Evolutionary conservation across 352 stramenopile genomes (phyloP), one percentile per base, ranked within the genome.

Genomic region (Globisporangium mamillatum): DNA sequence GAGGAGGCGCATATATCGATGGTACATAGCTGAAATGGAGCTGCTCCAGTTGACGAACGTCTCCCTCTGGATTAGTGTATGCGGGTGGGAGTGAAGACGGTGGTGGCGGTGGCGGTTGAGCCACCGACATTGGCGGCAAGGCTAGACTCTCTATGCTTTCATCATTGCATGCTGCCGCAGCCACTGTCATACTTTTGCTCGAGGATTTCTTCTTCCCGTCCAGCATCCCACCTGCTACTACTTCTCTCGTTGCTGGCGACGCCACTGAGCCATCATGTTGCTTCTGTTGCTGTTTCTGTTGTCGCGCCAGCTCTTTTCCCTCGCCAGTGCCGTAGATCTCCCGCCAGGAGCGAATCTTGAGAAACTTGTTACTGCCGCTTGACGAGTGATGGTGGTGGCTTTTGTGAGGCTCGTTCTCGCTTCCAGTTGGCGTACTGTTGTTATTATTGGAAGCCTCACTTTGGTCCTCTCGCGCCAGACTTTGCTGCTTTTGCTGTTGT

Each of bases 281-380:
- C 5, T 46, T 57, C 34, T 7, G 60, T 22, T 63, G 65, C n/a
- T 71, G 61, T 8, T 62, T 70, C 41, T 60, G 67, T 66, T 72
- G 72, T 29, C 46, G 77, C 55, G 72, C 69, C 8, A 90, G 44
- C 36, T 90, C 81, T 55, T 88, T 88, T 0, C 81, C 80, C 59
- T 90, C 81, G 0, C 81, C 81, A 20, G 76, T 90, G 12, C 81
- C 81, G 48, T 88, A 90, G 22, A 86, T 82, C 41, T 90, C 81
- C 14, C 73, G 76, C 81, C 81, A 90, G 56, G 81, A 88, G 4
- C 81, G 75, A 29, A 90, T 88, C 25, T 77, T 82, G 34, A 88
- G 70, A 22, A 87, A 88, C 20, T 80, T 84, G 36, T 76, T 70
- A n/a, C 69, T 75, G 6, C 25, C 46, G 3, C 7, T 50, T 6